These are phyloP conservation scores for Camellia japonica DNA, from an alignment of 148 eudicot species.

Conservation along the genomic window DNA sequence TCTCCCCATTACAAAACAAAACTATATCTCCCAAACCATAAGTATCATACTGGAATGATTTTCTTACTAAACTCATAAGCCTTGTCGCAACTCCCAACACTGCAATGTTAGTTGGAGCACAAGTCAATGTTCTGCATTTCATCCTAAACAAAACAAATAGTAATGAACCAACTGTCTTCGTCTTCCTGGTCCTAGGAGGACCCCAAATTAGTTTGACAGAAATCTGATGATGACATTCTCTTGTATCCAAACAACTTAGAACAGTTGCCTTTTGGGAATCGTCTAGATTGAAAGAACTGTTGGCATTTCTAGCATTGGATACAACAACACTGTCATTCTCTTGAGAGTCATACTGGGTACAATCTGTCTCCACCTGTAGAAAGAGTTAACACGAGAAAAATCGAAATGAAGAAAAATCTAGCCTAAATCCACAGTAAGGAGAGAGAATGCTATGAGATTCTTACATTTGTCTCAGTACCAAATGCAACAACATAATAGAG, in stretches of 20 bases:
- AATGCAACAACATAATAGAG: not conserved
- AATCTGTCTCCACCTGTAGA: conserved; percentile 9
- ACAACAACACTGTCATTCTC: not conserved
- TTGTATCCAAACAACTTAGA: conserved; percentile 33
- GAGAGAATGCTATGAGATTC: not conserved
- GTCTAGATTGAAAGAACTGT: conserved; percentile 30
- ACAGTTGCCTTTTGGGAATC: conserved; percentile 47
- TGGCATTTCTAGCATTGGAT: not conserved
- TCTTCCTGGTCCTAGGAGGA: conserved; percentile 43
- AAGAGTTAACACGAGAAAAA: not conserved
- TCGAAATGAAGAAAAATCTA: not conserved
- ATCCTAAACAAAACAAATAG: conserved; percentile 24
- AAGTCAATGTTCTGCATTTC: conserved; percentile 39
- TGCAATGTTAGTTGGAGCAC: conserved; percentile 61
- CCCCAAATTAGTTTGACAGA: conserved; percentile 37
- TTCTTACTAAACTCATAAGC: conserved; percentile 18
- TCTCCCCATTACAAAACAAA: conserved; percentile 53
- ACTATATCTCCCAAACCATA: conserved; percentile 62
- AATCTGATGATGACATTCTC: conserved; percentile 32
- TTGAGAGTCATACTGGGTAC: not conserved
- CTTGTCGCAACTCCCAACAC: conserved; percentile 36
- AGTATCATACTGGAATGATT: conserved; percentile 17
- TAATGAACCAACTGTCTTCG: conserved; percentile 48
- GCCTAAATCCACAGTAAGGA: too few species aligned
- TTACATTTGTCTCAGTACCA: conserved; percentile 19